Percentiles rank a stretch among this genome's conserved stretches.
phyloP scores from a whole-genome alignment of 345 rosid species.

The Hypericum perforatum region DNA sequence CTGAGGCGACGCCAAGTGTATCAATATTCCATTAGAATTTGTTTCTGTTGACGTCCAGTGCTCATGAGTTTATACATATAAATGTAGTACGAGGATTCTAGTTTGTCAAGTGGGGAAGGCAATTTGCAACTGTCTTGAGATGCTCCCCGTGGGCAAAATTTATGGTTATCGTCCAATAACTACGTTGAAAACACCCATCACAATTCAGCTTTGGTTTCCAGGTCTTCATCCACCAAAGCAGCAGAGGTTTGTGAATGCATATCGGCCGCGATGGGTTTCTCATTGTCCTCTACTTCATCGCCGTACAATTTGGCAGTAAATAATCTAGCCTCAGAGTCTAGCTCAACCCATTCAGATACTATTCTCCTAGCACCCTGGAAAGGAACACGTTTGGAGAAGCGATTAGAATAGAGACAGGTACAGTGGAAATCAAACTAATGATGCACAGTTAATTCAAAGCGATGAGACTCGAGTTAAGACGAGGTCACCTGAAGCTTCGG shows the following conservation, averaged over 20 bases:
- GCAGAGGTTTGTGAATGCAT: slow-evolving; percentile 15
- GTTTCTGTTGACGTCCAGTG: too few species aligned
- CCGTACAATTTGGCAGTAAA: slow-evolving; percentile 71
- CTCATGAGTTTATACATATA: too few species aligned
- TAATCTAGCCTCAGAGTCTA: slow-evolving; percentile 61
- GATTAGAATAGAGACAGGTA: not conserved
- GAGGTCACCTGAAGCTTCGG: slow-evolving; percentile 81
- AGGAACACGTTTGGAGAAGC: not conserved
- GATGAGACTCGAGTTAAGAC: not conserved
- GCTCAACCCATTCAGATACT: slow-evolving; percentile 71
- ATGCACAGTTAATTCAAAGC: not conserved
- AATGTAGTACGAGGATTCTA: too few species aligned
- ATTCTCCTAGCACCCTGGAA: slow-evolving; percentile 86
- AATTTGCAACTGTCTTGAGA: too few species aligned
- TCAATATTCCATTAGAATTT: too few species aligned
- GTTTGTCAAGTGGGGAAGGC: too few species aligned
- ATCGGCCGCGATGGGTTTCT: slow-evolving; percentile 17
- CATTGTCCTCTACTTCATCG: slow-evolving; percentile 54
- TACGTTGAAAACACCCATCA: too few species aligned
- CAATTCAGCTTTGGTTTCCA: slow-evolving; percentile 69
- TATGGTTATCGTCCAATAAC: too few species aligned
- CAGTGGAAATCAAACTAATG: not conserved
- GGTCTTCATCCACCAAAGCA: slow-evolving; percentile 27
- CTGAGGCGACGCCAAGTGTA: too few species aligned
- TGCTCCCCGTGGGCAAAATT: too few species aligned